Base-by-base conservation (phyloP, 371 early-diverging fungal species). In the Smittium mucronatum region DNA sequence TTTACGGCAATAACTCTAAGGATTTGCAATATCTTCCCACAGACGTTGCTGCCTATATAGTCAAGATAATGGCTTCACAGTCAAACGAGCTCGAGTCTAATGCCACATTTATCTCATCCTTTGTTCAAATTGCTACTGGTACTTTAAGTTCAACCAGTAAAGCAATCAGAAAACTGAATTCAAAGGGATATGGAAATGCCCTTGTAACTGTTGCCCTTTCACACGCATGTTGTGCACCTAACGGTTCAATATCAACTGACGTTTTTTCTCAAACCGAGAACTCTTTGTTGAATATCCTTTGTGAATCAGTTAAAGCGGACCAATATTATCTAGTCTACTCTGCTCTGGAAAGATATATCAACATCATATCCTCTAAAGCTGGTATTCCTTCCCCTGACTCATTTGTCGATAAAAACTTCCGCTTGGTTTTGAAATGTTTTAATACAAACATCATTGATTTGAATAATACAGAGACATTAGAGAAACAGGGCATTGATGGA, bases 11-110 rank as follows among this genome's bases (percentile, higher is more conserved):
- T 32, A 34, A 80, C 21, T 73, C 82, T 11, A 68, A 77, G 30
- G 36, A 79, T 26, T 78, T 89, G 35, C 72, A 83, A 70, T 81
- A 85, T 71, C 70, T 89, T 34, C 81, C 81, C 0, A 67, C 80
- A 1, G 81, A 79, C n/a, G 77, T 81, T 2, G 82, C 79, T 17
- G 79, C 83, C 26, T 78, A 78, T 59, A 80, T 90, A 70, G 81
- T 85, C 21, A 79, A 77, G 0, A 76, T 79, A 67, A 72, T 86
- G n/a, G 78, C 75, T 32, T 69, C 71, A 36, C 72, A 76, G 60
- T 72, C 77, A 1, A 76, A 73, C 32, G 81, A 81, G 60, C 75
- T 86, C 8, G 59, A 59, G 32, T 57, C 63, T 16, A 69, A 58
- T 29, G 72, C 72, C 61, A 67, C 71, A 33, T 67, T 16, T 59